Evolutionary conservation across 768 basidiomycete species (phyloP), one percentile per base, ranked within the genome.

Genomic region (Rossbeevera mucosa): DNA sequence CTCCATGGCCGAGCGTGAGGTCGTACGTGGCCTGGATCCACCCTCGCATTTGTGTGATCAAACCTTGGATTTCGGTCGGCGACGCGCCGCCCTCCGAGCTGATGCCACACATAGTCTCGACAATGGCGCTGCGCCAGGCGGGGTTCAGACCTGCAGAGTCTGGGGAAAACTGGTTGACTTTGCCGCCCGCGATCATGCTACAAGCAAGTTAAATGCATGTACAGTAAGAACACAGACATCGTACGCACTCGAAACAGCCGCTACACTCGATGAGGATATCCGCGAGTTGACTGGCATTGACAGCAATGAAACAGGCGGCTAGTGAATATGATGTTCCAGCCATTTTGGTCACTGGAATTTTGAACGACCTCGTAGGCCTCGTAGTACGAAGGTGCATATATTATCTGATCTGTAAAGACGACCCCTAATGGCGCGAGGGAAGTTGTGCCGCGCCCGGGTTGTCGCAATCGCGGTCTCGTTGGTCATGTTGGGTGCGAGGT

Each of bases 61-160:
- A 7, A 7, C 38, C 44, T 6, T 24, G 20, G 11, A 71, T 13
- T n/a, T 45, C 26, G 1, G 25, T 28, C 3, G 47, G 18, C 0
- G 59, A 33, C 3, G 62, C 40, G 2, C 55, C 56, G 14, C 69
- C 68, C 0, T 44, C 49, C 68, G 71, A 55, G 22, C 4, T 2
- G 48, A 61, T 4, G 0, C 53, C 55, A 25, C 64, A 62, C 7
- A 59, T 44, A 4, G 68, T 57, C 25, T 76, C 40, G 12, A 51
- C 21, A 8, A 79, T 40, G 1, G 77, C 70, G 13, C 70, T 65
- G 14, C 79, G 68, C 44, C 79, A 81, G 0, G 72, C 74, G 12
- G 78, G 79, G 58, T 79, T 72, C 14, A 44, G 13, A 14, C 74
- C 78, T 9, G 66, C 66, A 2, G 75, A 69, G 40, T 71, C 64